These are phyloP conservation scores for Calonectria hongkongensis DNA, from an alignment of 2,329 filamentous ascomycete species.

Conservation along the genomic window DNA sequence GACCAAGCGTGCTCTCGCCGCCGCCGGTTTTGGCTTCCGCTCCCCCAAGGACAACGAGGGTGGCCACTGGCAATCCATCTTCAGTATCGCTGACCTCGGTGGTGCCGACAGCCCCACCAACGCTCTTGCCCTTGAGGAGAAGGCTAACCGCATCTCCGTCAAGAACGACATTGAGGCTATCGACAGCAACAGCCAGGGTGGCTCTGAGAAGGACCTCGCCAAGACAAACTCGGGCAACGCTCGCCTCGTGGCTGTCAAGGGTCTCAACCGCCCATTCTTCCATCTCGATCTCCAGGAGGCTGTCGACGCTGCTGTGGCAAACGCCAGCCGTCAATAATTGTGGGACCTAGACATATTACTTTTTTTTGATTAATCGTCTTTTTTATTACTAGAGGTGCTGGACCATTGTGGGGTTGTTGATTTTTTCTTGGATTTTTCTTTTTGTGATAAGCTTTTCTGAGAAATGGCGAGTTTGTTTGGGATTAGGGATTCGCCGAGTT, in stretches of 20 bases:
- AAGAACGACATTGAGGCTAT: constrained; percentile 56
- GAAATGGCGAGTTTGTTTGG: constrained; percentile 24
- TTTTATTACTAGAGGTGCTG: constrained; percentile 2
- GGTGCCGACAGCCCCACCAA: constrained; percentile 78
- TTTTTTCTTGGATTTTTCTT: constrained; percentile 7
- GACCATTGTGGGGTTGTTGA: constrained; percentile 20
- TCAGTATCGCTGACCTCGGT: constrained; percentile 91
- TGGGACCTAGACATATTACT: neutral
- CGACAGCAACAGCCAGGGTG: constrained; percentile 48
- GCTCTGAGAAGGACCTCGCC: constrained; percentile 55
- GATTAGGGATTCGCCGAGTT: constrained; percentile 9
- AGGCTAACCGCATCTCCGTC: constrained; percentile 54
- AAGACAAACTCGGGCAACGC: constrained; percentile 53
- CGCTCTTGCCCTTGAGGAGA: constrained; percentile 77
- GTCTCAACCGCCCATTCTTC: constrained; percentile 71
- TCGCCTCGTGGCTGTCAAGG: constrained; percentile 63
- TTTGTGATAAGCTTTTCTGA: constrained; percentile 2
- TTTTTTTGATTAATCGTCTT: neutral
- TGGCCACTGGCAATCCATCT: constrained; percentile 82
- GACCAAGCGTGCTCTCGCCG: constrained; percentile 73
- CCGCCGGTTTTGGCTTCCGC: constrained; percentile 71
- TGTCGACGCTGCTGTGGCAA: constrained; percentile 65
- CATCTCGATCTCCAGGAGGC: constrained; percentile 71
- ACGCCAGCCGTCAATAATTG: constrained; percentile 53
- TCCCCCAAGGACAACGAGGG: constrained; percentile 56